phyloP scores from a whole-genome alignment of 192 early-diverging fungal genomes.

The Podila epigama region DNA sequence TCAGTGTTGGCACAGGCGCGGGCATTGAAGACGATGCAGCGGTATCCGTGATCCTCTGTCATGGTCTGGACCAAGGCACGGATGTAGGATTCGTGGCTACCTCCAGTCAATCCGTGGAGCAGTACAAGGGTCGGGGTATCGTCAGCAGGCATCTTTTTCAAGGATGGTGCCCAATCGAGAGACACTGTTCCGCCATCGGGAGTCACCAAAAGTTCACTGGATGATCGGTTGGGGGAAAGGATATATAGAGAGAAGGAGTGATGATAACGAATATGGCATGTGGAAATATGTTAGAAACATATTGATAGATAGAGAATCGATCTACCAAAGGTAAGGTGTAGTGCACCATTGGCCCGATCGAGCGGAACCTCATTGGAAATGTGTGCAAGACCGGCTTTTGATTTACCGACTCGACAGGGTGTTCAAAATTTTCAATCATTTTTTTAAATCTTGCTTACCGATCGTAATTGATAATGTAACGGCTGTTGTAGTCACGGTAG shows the following conservation, averaged over 20 bases:
- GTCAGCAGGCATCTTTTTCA: conserved; percentile 59
- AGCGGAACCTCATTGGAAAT: background rate
- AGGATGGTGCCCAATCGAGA: conserved; percentile 85
- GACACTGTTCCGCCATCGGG: conserved; percentile 88
- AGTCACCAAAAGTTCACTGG: conserved; percentile 65
- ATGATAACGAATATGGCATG: too few relatives aligned
- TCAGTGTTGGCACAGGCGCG: conserved; percentile 88
- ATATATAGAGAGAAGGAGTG: background rate
- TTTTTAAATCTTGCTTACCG: conserved; percentile 53
- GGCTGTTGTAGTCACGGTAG: conserved; percentile 40
- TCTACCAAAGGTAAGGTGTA: background rate
- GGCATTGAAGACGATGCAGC: conserved; percentile 87
- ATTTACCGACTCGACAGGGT: background rate
- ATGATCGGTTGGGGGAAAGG: conserved; percentile 11
- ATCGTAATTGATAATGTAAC: conserved; percentile 64
- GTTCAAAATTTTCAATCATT: background rate
- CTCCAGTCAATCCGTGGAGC: conserved; percentile 92
- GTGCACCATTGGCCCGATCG: conserved; percentile 31
- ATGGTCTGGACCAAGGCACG: conserved; percentile 71
- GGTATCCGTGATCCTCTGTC: conserved; percentile 69
- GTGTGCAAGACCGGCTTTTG: background rate
- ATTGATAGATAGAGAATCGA: conserved; percentile 2
- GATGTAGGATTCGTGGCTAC: conserved; percentile 91
- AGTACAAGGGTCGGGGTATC: conserved; percentile 81
- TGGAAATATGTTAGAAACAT: too few relatives aligned